These are phyloP conservation scores for Saccharomyces eubayanus DNA, from an alignment of 805 yeast genomes.

Conservation along the genomic window DNA sequence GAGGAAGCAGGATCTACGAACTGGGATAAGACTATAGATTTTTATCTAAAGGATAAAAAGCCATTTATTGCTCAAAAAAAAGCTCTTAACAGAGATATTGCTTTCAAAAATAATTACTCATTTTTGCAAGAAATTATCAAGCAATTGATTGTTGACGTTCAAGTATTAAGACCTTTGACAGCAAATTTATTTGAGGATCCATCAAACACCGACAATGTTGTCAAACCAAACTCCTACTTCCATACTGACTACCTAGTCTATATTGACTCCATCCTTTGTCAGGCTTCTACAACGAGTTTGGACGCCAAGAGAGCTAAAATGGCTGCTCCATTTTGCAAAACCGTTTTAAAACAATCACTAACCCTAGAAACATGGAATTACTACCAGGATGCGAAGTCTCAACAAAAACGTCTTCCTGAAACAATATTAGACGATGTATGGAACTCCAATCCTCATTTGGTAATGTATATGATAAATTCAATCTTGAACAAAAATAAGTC, in stretches of 20 bases:
- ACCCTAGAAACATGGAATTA: slow-evolving; percentile 10
- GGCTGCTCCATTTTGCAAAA: slow-evolving; percentile 16
- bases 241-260: slow-evolving; percentile 14
- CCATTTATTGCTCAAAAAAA: slow-evolving; percentile 23
- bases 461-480: slow-evolving; percentile 17
- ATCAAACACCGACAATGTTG: neutral
- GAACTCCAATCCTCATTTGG: slow-evolving; percentile 24
- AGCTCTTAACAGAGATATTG: slow-evolving; percentile 1
- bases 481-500: slow-evolving; percentile 9
- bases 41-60: slow-evolving; percentile 37
- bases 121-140: neutral
- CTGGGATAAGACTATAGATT: slow-evolving; percentile 32
- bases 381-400: slow-evolving; percentile 6
- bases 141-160: neutral
- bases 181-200: slow-evolving; percentile 7
- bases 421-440: slow-evolving; percentile 19
- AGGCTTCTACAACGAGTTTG: slow-evolving; percentile 10
- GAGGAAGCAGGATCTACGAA: slow-evolving; percentile 12
- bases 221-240: neutral
- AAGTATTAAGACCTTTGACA: neutral
- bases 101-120: slow-evolving; percentile 13
- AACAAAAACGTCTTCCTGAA: slow-evolving; percentile 11
- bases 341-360: slow-evolving; percentile 13
- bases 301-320: slow-evolving; percentile 2
- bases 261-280: slow-evolving; percentile 19